Base-by-base conservation (phyloP, 2,329 filamentous ascomycete species). In the Escovopsis sp. region DNA sequence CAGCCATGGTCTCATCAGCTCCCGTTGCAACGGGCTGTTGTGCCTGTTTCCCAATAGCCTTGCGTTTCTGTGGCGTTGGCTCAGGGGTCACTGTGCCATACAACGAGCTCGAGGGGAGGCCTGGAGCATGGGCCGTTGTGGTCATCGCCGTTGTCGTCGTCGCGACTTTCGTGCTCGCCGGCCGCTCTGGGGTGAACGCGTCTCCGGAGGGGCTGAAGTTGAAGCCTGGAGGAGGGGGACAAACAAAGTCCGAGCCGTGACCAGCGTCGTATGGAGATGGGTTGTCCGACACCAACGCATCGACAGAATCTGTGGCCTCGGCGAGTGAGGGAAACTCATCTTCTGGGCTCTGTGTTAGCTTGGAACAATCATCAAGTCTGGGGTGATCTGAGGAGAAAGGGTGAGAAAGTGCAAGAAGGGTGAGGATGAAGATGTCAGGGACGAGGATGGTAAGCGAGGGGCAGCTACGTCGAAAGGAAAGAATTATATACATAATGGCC, bases 201-300 rank as follows among this genome's bases (percentile, higher is more conserved):
- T 44, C 33, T 18, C 39, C 35, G 12, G 46, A 34, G 21, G 42
- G 43, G 6, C 46, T 49, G 27, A 45, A 42, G 12, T 44, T 39
- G 27, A 57, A 43, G 7, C 54, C 53, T 3, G 58, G 44, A 34
- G 58, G 52, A 23, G 52, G 44, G 30, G 53, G 41, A n/a, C 39
- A 48, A 9, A 41, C 40, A 15, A 36, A 41, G 13, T 43, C 42
- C 29, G 40, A 28, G 2, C 35, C 34, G 5, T 30, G 28, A 18
- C 17, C 30, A 13, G 18, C 18, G 5, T 18, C 23, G 8, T 19
- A 39, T 42, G 27, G 35, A 35, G 41, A 19, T 9, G 45, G 39
- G n/a, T 70, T 59, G 48, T 83, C 78, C 16, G 75, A 71, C 11
- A 83, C 77, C 4, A 83, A 58, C 4, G 75, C 75, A 50, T 82